Evolutionary conservation across 2,329 filamentous ascomycete species (phyloP), one percentile per base, ranked within the genome.

Genomic region (Trichoderma breve): DNA sequence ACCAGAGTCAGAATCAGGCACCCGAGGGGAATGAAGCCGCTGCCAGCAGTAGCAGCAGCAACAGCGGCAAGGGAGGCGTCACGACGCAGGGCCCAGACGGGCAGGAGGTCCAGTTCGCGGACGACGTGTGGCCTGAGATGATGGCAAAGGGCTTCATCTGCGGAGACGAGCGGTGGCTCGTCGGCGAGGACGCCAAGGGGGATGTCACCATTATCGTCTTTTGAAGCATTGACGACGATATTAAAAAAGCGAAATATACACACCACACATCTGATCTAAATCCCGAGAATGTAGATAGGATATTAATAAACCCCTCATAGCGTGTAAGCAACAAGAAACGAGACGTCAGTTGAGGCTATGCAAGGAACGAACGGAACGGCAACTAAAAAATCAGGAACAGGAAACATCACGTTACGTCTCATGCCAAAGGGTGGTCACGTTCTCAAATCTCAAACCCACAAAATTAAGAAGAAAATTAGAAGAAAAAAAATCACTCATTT

Each of bases 131-230:
- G 81, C 76, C 77, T 24, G 81, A 86, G 76, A 76, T 91, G 39
- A 79, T 87, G 61, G 83, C 78, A 1, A 86, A 84, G 75, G 88
- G 87, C 1, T 83, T 83, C 73, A 86, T 91, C 18, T 84, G 80
- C 43, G 90, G 89, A 1, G 87, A 89, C 73, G 89, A 91, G 78
- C 80, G 87, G 70, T 91, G 88, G 84, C 68, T 91, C n/a, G 78
- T 91, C 12, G 89, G 89, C 0, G 87, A 91, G 79, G 89, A 88
- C 76, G 73, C 74, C 1, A 76, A 81, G 9, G 83, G 86, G 36
- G 82, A 84, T 72, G 77, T 91, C 60, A 86, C 87, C 0, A 79
- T 91, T 70, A 80, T 87, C 72, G 78, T 84, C 70, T 91, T 91
- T 73, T 85, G 75, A 51, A 53, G 47, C 47, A 53, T 53, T 53